Evolutionary conservation across 257 asterid genomes (phyloP), one percentile per base, ranked within the genome.

Genomic region (Solanum pinnatisectum): DNA sequence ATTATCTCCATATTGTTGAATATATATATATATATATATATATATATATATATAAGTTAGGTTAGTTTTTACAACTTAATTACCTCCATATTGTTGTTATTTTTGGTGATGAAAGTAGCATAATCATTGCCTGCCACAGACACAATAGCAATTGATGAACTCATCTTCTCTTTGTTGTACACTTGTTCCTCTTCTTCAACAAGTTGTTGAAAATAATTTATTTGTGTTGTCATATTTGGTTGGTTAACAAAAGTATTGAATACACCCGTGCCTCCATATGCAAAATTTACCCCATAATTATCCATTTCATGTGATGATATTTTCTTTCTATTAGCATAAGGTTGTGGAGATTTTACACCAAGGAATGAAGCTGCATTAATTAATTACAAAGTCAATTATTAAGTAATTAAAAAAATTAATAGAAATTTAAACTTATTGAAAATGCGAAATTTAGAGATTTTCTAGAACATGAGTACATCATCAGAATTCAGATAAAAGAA

Each of bases 211-310:
- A 95, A 91, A 30, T 85, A 81, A 86, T 94, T 93, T 46, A 95
- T 93, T 82, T 95, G 97, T 40, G 93, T 87, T 23, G 95, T 93
- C 96, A 95, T 93, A 90, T 94, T 95, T 76, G 98, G 98, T 89
- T 85, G 92, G 89, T 91, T 88, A 85, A 91, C 93, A 86, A 88
- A 22, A 2, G 97, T 94, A 70, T 86, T 87, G 90, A 93, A 94
- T 8, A 94, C 98, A 27, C 98, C 97, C 2, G 96, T 93, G 83
- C 98, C 98, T 84, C 96, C 98, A 35, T 92, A 78, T 3, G 98
- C 98, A 84, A 91, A 95, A 85, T 95, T 95, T 5, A 95, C 87
- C 23, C 98, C 98, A 59, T 90, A 22, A 74, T 37, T 74, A 37
- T 22, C 35, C 11, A 60, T 59, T 40, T 23, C 63, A 63, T 25